Percentiles rank a stretch among this genome's conserved stretches.
Evolutionary conservation across 2,329 filamentous ascomycete genomes (phyloP).

Genomic region (Bipolaris zeicola): DNA sequence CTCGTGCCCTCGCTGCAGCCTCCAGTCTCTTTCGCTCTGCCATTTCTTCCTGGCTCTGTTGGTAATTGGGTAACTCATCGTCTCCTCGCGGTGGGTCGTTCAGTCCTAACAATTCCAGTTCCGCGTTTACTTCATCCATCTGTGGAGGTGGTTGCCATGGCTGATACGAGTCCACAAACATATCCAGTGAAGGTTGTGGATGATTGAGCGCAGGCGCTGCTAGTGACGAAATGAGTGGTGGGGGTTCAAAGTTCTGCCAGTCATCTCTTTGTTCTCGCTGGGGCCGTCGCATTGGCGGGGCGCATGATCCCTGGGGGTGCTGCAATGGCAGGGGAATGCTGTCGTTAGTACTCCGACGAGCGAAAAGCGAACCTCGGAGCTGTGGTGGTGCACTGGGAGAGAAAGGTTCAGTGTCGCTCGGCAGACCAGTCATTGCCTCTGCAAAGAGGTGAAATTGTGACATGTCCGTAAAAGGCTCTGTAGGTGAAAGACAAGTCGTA

Average conservation of each 20-base stretch:
- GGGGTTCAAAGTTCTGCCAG: conserved; percentile 38
- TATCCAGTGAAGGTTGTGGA: conserved; percentile 9
- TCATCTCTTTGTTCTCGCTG: conserved; percentile 16
- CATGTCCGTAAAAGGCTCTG: conserved; percentile 43
- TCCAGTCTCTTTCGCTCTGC: conserved; percentile 47
- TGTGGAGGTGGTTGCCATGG: conserved; percentile 25
- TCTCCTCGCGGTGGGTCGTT: conserved; percentile 39
- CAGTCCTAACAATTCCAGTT: conserved; percentile 39
- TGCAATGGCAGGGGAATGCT: conserved; percentile 33
- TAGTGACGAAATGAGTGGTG: conserved; percentile 13
- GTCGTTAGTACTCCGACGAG: conserved; percentile 34
- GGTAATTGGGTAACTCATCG: conserved; percentile 54
- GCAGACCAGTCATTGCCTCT: conserved; percentile 46
- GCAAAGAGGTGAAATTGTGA: conserved; percentile 49
- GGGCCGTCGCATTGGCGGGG: conserved; percentile 16
- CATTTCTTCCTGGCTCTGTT: conserved; percentile 55
- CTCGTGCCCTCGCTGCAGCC: conserved; percentile 52
- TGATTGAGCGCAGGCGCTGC: conserved; percentile 18
- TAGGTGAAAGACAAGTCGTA: conserved; percentile 41
- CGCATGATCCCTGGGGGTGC: conserved; percentile 17
- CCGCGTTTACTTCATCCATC: conserved; percentile 35
- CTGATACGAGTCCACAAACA: conserved; percentile 15
- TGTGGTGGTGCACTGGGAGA: conserved; percentile 40
- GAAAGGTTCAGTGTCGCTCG: conserved; percentile 36
- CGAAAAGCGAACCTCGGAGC: conserved; percentile 44